Conservation (phyloP, 208 protist genomes). For the Trypanosoma brucei region DNA sequence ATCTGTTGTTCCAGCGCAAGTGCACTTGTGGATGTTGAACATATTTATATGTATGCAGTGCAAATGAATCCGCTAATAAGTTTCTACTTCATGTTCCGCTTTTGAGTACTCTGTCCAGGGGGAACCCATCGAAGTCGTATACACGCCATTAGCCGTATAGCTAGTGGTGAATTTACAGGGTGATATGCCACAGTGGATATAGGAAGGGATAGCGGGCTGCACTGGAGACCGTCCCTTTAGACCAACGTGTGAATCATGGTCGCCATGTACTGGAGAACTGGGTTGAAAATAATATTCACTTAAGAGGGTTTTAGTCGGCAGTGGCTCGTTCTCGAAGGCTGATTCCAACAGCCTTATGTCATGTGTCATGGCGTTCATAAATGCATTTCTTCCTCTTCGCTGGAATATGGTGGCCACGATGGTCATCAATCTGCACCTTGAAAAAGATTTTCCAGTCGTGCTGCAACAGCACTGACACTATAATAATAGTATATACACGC, state of each 20-base stretch:
- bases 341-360: background rate
- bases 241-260: background rate
- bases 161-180: background rate
- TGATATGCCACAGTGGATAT: background rate
- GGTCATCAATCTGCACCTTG: background rate
- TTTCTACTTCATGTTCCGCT: background rate
- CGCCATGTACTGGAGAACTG: background rate
- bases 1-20: background rate
- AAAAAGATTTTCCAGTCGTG: background rate
- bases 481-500: no score
- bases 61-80: background rate
- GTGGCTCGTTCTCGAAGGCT: background rate
- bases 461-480: no score
- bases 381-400: background rate
- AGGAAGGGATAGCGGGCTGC: background rate
- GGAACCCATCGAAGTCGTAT: background rate
- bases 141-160: background rate
- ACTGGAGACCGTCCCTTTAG: background rate
- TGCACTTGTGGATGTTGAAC: no score
- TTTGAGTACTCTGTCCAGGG: background rate
- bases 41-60: background rate
- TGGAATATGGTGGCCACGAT: background rate
- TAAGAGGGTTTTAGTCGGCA: background rate
- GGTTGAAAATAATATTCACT: background rate
- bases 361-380: background rate